These are phyloP conservation scores for Exophiala phaeomuriformis DNA, from an alignment of 2,329 filamentous ascomycete genomes.

Conservation along the genomic window DNA sequence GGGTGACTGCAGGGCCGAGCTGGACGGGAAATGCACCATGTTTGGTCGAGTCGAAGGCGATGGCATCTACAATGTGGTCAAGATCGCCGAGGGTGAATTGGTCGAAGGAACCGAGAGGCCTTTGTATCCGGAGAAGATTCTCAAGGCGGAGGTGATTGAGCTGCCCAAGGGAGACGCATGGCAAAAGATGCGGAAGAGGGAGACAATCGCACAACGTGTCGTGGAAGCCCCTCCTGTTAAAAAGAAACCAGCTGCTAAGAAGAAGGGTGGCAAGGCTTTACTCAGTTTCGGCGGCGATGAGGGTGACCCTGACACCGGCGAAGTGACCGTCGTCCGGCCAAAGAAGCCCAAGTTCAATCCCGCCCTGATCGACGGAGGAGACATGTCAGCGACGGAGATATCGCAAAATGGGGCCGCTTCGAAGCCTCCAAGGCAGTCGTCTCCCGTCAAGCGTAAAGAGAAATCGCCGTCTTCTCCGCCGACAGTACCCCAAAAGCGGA, in stretches of 20 bases:
- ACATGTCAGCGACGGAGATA: constrained; percentile 11
- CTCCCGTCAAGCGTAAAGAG: constrained; percentile 25
- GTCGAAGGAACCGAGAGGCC: constrained; percentile 73
- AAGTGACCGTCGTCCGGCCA: constrained; percentile 32
- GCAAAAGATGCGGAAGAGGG: constrained; percentile 35
- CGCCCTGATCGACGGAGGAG: constrained; percentile 33
- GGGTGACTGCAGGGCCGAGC: constrained; percentile 67
- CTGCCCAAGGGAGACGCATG: constrained; percentile 39
- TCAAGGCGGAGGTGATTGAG: constrained; percentile 40
- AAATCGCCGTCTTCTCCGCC: constrained; percentile 31
- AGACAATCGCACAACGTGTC: constrained; percentile 30
- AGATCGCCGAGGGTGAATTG: constrained; percentile 83
- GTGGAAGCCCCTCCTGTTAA: constrained; percentile 28
- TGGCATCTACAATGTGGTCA: constrained; percentile 91
- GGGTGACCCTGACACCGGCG: constrained; percentile 31
- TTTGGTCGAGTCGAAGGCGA: constrained; percentile 90
- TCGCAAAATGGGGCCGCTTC: constrained; percentile 2
- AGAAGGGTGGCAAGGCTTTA: constrained; percentile 39
- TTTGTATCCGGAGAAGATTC: constrained; percentile 74
- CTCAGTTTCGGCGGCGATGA: constrained; percentile 44
- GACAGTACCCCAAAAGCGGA: constrained; percentile 19
- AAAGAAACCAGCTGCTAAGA: constrained; percentile 33
- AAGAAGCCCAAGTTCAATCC: constrained; percentile 46
- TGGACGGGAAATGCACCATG: constrained; percentile 84
- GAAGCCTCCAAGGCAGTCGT: neutral